A percentile compares a stretch with the other conserved stretches of the same genome.
phyloP scores from a whole-genome alignment of 495 filamentous ascomycete genomes.

The Neohortaea acidophila region DNA sequence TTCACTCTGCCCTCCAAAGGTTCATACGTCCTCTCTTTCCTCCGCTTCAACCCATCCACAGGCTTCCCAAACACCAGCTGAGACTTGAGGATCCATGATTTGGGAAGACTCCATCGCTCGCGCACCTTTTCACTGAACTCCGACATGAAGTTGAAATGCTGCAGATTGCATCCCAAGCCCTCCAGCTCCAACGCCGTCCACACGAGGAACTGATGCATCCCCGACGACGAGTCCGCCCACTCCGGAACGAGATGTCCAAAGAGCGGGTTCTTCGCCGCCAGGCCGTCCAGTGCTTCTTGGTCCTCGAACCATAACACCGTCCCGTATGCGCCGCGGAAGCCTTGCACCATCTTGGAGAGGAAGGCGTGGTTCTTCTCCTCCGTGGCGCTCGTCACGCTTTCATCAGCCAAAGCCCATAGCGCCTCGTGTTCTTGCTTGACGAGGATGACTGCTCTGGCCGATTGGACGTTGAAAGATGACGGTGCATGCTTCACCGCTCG shows the following conservation, averaged over 20 bases:
- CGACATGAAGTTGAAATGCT: constrained; percentile 58
- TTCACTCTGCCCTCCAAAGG: constrained; percentile 39
- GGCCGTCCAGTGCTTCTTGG: constrained; percentile 27
- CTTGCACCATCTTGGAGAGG: constrained; percentile 34
- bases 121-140: constrained; percentile 40
- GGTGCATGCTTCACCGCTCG: constrained; percentile 40
- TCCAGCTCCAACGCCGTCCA: constrained; percentile 56
- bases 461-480: constrained; percentile 51
- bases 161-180: constrained; percentile 56
- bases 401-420: constrained; percentile 43
- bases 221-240: constrained; percentile 45
- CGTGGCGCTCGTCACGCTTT: constrained; percentile 40
- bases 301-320: constrained; percentile 31
- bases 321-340: constrained; percentile 43
- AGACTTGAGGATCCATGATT: constrained; percentile 40
- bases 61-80: constrained; percentile 32
- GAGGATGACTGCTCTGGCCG: constrained; percentile 44
- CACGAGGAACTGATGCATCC: constrained; percentile 49
- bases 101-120: constrained; percentile 43
- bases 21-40: constrained; percentile 19
- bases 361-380: constrained; percentile 36
- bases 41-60: constrained; percentile 20
- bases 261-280: constrained; percentile 32
- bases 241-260: constrained; percentile 40
- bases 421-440: constrained; percentile 47